A percentile compares a stretch with the other conserved stretches of the same genome.
Evolutionary conservation across 495 filamentous ascomycete species (phyloP).

Genomic region (Aspergillus carlsbadensis): DNA sequence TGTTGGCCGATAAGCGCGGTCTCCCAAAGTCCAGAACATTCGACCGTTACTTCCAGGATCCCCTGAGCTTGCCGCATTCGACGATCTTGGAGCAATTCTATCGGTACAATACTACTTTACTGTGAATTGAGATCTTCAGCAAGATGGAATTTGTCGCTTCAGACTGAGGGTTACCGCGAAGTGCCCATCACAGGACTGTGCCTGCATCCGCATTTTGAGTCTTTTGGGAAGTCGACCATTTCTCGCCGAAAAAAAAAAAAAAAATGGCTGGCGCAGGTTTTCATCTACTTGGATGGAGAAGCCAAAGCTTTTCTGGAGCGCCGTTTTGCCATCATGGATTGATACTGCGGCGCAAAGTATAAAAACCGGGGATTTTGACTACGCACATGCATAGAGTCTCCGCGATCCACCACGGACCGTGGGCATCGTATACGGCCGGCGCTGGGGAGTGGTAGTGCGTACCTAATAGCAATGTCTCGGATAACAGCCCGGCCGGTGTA

Average conservation of each 20-base stretch:
- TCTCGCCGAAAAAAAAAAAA: background rate
- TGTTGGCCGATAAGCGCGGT: background rate
- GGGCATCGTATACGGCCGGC: too few species aligned
- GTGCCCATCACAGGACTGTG: background rate
- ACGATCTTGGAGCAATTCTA: background rate
- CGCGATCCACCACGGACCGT: too few species aligned
- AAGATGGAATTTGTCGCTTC: background rate
- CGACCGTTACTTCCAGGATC: constrained; percentile 20
- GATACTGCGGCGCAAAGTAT: too few species aligned
- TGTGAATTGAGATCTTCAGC: constrained; percentile 1
- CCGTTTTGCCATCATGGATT: too few species aligned
- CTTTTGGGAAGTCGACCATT: background rate
- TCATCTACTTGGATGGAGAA: background rate
- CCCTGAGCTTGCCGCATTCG: constrained; percentile 4
- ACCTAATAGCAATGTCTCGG: too few species aligned
- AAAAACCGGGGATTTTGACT: too few species aligned
- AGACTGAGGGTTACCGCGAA: constrained; percentile 2
- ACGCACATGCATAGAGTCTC: too few species aligned
- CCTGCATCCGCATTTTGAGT: background rate
- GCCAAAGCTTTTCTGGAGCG: too few species aligned
- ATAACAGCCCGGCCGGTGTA: too few species aligned
- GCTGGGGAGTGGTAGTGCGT: background rate
- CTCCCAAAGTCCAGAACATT: constrained; percentile 22
- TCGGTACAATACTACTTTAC: background rate
- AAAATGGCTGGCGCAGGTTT: background rate